Evolutionary conservation across 345 rosid species (phyloP), one percentile per base, ranked within the genome.

Genomic region (Corchorus capsularis): DNA sequence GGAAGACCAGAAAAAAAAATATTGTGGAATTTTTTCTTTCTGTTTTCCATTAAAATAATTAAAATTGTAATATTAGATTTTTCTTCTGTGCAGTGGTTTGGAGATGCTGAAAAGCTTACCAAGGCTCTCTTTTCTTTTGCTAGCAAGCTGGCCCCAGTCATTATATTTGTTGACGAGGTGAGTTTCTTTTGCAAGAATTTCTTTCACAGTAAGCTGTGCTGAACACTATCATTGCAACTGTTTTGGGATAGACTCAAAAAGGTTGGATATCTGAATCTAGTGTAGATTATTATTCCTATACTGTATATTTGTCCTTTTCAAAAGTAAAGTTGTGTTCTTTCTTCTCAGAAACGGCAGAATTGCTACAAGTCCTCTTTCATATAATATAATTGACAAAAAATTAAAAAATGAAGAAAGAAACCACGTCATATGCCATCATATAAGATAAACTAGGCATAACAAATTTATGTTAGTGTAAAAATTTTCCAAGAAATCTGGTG

Each of bases 101-200:
- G 99, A 85, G 99, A 96, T 80, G 98, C 99, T 34, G 98, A 93
- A 84, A 96, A 96, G 88, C 97, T 96, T 69, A 96, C 98, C 1
- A 93, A 91, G 85, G 97, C 97, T 71, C 91, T 96, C 37, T 96
- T 96, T 85, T 92, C 99, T 55, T 96, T 94, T 85, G 98, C 97
- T 43, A 85, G 90, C 86, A 92, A 89, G 80, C 89, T 96, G 79
- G 91, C 97, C 10, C 99, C 99, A 37, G 98, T 92, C 46, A 89
- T 96, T 77, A 89, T 96, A 79, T 94, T 96, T 88, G 97, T 96
- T 74, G 99, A 96, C 54, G 99, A 96, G 97, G 99, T 94, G 76
- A 79, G 80, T 68, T 61, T 22, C 57, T 75, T 64, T 69, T 69
- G 45, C 22, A 50, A 43, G 64, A 56, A 19, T 4, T 17, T 59